These are phyloP conservation scores for Pontederia crassipes DNA, from an alignment of 176 grass and related monocot genomes.

Conservation along the genomic window DNA sequence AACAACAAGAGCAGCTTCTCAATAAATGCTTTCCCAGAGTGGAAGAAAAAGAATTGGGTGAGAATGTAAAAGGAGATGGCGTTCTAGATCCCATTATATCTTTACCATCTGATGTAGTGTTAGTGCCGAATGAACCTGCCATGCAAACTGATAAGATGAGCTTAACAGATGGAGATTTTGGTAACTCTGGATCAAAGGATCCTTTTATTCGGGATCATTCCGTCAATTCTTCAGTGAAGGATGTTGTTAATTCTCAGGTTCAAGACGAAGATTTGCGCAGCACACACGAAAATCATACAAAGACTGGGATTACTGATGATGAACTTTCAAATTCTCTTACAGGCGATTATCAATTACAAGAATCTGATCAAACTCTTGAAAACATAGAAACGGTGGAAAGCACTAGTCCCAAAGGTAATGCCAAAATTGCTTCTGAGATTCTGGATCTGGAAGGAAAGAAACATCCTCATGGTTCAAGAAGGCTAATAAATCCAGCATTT, in stretches of 20 bases:
- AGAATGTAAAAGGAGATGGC: neutral
- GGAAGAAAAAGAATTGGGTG: neutral
- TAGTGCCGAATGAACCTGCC: neutral
- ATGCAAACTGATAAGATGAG: neutral
- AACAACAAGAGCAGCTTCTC: neutral
- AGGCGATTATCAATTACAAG: neutral
- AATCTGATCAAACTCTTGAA: neutral
- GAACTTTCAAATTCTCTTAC: neutral
- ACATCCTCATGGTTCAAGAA: neutral
- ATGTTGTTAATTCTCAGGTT: neutral
- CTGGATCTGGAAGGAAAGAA: constrained; percentile 5
- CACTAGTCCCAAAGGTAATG: neutral
- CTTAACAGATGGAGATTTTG: neutral
- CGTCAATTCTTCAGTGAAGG: neutral
- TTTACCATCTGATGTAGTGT: neutral
- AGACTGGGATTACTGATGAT: neutral
- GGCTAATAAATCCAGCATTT: constrained; percentile 14
- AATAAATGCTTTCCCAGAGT: neutral
- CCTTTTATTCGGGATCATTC: neutral
- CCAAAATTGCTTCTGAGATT: neutral
- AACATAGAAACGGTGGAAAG: neutral
- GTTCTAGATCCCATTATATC: neutral
- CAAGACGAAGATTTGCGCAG: neutral
- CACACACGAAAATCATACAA: neutral
- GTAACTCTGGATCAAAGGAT: neutral